Evolutionary conservation across 1,284 basidiomycete genomes (phyloP).

Genomic region (Coniophora puteana): DNA sequence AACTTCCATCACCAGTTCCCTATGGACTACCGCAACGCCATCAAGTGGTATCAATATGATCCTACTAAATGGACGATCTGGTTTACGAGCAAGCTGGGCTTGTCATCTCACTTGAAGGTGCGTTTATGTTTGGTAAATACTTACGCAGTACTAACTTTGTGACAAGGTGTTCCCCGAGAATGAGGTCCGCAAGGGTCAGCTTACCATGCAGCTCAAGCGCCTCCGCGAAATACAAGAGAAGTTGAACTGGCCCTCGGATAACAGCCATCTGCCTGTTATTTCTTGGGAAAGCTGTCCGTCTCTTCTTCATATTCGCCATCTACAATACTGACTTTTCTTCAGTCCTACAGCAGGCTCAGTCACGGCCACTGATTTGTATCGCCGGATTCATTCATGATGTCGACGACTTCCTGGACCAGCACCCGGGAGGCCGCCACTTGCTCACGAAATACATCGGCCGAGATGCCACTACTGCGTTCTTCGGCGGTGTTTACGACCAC

Average conservation of each 20-base stretch:
- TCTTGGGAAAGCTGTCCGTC: slow-evolving; percentile 81
- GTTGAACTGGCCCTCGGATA: slow-evolving; percentile 78
- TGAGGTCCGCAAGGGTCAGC: slow-evolving; percentile 87
- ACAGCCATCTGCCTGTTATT: slow-evolving; percentile 75
- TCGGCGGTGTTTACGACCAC: slow-evolving; percentile 92
- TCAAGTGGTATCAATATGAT: slow-evolving; percentile 91
- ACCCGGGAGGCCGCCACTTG: slow-evolving; percentile 75
- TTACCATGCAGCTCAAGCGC: slow-evolving; percentile 90
- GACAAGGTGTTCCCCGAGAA: slow-evolving; percentile 81
- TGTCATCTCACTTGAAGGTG: slow-evolving; percentile 84
- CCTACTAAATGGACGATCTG: slow-evolving; percentile 93
- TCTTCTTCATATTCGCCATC: background rate
- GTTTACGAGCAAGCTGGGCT: slow-evolving; percentile 58
- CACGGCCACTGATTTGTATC: slow-evolving; percentile 76
- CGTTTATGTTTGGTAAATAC: slow-evolving; percentile 1
- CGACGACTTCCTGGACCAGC: slow-evolving; percentile 82
- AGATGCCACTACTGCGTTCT: slow-evolving; percentile 91
- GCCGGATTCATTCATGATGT: slow-evolving; percentile 93
- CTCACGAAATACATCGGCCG: slow-evolving; percentile 72
- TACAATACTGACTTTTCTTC: slow-evolving; percentile 8
- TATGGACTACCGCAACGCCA: slow-evolving; percentile 92
- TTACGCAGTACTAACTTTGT: background rate
- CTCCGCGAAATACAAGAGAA: slow-evolving; percentile 68
- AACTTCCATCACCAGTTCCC: slow-evolving; percentile 97
- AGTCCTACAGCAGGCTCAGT: slow-evolving; percentile 76